A percentile compares a stretch with the other conserved stretches of the same genome.
phyloP scores from a whole-genome alignment of 2,329 filamentous ascomycete species.

The Pochonia chlamydosporia region DNA sequence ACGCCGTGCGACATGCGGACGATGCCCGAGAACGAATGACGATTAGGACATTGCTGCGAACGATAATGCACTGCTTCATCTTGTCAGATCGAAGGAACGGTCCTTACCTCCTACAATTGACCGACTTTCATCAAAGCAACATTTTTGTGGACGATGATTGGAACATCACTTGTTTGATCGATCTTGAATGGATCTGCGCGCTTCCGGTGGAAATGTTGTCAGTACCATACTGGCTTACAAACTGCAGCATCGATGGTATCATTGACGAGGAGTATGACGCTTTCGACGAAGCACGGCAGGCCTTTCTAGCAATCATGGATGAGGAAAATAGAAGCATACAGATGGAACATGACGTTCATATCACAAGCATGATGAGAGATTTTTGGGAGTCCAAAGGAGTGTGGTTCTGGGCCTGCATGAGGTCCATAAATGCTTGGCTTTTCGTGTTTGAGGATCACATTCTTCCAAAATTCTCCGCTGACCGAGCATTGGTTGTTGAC shows the following conservation, averaged over 20 bases:
- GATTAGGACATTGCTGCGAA: slow-evolving; percentile 17
- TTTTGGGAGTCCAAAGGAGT: slow-evolving; percentile 16
- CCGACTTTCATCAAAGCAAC: slow-evolving; percentile 27
- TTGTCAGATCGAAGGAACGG: slow-evolving; percentile 14
- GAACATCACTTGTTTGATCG: slow-evolving; percentile 26
- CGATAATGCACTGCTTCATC: slow-evolving; percentile 21
- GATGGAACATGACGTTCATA: slow-evolving; percentile 10
- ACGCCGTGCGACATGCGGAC: slow-evolving; percentile 17
- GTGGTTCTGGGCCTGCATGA: slow-evolving; percentile 16
- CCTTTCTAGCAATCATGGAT: slow-evolving; percentile 12
- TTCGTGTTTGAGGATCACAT: slow-evolving; percentile 16
- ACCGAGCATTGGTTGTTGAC: slow-evolving; percentile 8
- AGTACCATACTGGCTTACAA: slow-evolving; percentile 26
- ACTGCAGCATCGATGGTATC: slow-evolving; percentile 14
- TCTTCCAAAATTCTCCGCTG: slow-evolving; percentile 10
- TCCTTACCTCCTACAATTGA: slow-evolving; percentile 21
- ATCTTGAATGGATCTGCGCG: slow-evolving; percentile 27
- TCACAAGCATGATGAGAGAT: slow-evolving; percentile 11
- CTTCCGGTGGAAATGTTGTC: slow-evolving; percentile 23
- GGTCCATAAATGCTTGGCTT: slow-evolving; percentile 14
- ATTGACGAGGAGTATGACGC: slow-evolving; percentile 9
- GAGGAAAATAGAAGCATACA: slow-evolving; percentile 5
- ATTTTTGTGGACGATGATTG: slow-evolving; percentile 28
- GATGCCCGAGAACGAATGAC: slow-evolving; percentile 24
- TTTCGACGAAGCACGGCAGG: slow-evolving; percentile 11